Evolutionary conservation across 192 early-diverging fungal genomes (phyloP).

Genomic region (Dissophora globulifera): DNA sequence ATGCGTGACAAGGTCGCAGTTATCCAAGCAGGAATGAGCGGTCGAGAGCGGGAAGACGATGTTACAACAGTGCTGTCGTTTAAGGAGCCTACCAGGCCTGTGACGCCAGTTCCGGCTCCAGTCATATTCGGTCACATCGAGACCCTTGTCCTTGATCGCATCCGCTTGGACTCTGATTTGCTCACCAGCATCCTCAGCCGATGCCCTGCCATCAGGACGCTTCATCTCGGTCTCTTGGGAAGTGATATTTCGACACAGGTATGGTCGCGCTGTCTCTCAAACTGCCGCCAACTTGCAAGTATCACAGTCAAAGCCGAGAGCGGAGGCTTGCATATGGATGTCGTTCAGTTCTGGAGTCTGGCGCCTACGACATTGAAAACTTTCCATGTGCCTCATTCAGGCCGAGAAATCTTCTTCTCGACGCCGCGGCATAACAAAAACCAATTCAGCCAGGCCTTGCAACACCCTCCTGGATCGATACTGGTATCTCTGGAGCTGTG

Average conservation of each 20-base stretch:
- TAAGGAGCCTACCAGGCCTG: too few species aligned
- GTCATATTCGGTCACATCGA: slow-evolving; percentile 11
- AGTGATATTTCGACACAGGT: neutral
- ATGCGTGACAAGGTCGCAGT: neutral
- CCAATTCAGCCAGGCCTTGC: too few species aligned
- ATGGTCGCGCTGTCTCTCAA: slow-evolving; percentile 1
- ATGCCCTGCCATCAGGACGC: slow-evolving; percentile 10
- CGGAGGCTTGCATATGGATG: slow-evolving; percentile 6
- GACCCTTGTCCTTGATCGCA: slow-evolving; percentile 1
- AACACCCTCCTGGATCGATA: slow-evolving; percentile 15
- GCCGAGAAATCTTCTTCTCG: neutral
- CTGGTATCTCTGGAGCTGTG: slow-evolving; percentile 12
- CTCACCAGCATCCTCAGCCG: slow-evolving; percentile 3
- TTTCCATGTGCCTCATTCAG: neutral
- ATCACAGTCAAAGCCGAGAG: slow-evolving; percentile 5
- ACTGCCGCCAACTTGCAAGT: slow-evolving; percentile 4
- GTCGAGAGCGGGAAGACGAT: too few species aligned
- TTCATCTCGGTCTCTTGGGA: slow-evolving; percentile 4
- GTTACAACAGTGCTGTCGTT: too few species aligned
- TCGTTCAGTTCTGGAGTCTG: slow-evolving; percentile 10
- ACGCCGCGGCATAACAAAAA: too few species aligned
- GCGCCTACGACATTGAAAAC: slow-evolving; percentile 10
- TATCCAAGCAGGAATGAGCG: neutral
- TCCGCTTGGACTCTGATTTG: slow-evolving; percentile 11
- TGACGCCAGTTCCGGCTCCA: too few species aligned